Evolutionary conservation across 202 grass and related monocot species (phyloP).

Genomic region (Panicum virgatum): DNA sequence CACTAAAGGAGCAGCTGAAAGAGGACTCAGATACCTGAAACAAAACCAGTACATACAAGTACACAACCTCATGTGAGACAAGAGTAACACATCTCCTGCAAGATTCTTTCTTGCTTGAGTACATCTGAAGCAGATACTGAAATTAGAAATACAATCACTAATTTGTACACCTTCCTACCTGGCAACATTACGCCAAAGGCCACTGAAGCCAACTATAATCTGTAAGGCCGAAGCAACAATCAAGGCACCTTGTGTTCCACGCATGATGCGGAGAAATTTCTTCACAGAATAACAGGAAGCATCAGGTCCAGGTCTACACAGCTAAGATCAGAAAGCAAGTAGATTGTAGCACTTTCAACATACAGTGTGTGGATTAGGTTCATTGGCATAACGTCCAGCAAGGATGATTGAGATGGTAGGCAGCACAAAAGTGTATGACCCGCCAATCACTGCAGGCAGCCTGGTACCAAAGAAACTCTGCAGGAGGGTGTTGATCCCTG

Average conservation of each 20-base stretch:
- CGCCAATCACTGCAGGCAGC: slow-evolving; percentile 89
- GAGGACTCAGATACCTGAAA: slow-evolving; percentile 88
- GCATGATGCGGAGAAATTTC: slow-evolving; percentile 96
- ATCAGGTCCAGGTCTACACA: slow-evolving; percentile 40
- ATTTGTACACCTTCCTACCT: slow-evolving; percentile 51
- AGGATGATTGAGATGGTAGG: slow-evolving; percentile 96
- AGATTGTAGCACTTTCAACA: background rate
- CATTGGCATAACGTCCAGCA: slow-evolving; percentile 80
- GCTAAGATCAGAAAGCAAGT: slow-evolving; percentile 13
- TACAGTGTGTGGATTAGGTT: slow-evolving; percentile 76
- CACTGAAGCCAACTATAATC: slow-evolving; percentile 97
- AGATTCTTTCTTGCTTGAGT: slow-evolving; percentile 13
- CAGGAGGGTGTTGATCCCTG: slow-evolving; percentile 90
- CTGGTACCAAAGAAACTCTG: slow-evolving; percentile 95
- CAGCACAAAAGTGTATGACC: slow-evolving; percentile 91
- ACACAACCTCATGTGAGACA: background rate
- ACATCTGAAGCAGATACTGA: background rate
- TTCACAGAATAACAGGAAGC: slow-evolving; percentile 35
- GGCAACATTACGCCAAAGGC: slow-evolving; percentile 96
- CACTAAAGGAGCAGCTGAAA: slow-evolving; percentile 87
- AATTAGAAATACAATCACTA: slow-evolving; percentile 4
- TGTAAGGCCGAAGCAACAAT: slow-evolving; percentile 98
- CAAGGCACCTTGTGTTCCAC: slow-evolving; percentile 92
- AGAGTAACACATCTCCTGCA: background rate
- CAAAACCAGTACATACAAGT: slow-evolving; percentile 30